phyloP scores from a whole-genome alignment of 1,284 basidiomycete genomes.

The Psilocybe mexicana region DNA sequence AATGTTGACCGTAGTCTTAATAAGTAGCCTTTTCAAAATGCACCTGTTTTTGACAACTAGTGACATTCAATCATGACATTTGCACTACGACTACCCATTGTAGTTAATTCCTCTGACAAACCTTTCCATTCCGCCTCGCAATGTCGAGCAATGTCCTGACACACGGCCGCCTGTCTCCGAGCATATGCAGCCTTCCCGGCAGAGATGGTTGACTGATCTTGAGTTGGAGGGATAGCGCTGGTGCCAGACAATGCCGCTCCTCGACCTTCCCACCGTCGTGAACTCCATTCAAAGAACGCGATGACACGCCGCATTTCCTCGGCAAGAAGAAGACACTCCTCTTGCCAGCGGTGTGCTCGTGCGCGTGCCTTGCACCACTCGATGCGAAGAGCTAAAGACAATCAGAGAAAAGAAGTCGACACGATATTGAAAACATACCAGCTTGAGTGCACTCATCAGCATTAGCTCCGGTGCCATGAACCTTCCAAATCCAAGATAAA shows the following conservation, averaged over 20 bases:
- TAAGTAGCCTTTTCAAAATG: neutral
- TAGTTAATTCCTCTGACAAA: neutral
- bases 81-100: neutral
- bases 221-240: neutral
- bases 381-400: slow-evolving; percentile 27
- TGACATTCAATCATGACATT: neutral
- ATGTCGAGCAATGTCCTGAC: neutral
- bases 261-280: neutral
- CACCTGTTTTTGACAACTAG: too few relatives aligned
- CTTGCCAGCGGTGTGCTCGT: slow-evolving; percentile 32
- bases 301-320: slow-evolving; percentile 35
- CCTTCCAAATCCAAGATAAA: slow-evolving; percentile 24
- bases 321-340: slow-evolving; percentile 32
- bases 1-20: neutral
- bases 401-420: neutral
- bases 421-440: neutral
- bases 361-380: slow-evolving; percentile 34
- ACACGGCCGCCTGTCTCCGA: neutral
- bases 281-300: slow-evolving; percentile 20
- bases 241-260: too few relatives aligned
- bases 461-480: slow-evolving; percentile 8
- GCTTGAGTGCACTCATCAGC: slow-evolving; percentile 10
- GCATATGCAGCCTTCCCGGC: neutral
- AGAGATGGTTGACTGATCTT: neutral
- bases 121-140: neutral